A percentile compares a stretch with the other conserved stretches of the same genome.
Evolutionary conservation across 2,329 filamentous ascomycete genomes (phyloP).

Genomic region (Oidium heveae): DNA sequence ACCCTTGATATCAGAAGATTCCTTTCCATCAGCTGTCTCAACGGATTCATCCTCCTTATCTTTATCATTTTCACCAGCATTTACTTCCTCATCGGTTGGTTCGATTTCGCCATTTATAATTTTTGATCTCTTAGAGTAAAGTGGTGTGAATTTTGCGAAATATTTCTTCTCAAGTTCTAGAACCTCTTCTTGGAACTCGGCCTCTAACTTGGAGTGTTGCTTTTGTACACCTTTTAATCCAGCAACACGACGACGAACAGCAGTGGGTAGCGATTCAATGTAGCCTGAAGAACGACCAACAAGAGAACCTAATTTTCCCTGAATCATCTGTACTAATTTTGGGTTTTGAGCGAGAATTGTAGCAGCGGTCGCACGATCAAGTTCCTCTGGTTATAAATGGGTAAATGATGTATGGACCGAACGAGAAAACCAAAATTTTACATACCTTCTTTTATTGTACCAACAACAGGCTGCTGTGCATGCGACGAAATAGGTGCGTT

Average conservation of each 20-base stretch:
- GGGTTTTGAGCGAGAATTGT: constrained; percentile 93
- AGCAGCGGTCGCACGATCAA: constrained; percentile 66
- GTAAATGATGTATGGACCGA: constrained; percentile 7
- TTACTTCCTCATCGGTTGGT: constrained; percentile 67
- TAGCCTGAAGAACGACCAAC: constrained; percentile 93
- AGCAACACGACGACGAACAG: constrained; percentile 77
- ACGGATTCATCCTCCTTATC: constrained; percentile 25
- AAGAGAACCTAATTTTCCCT: constrained; percentile 79
- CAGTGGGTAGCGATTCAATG: constrained; percentile 77
- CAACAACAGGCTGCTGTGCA: constrained; percentile 79
- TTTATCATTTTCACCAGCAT: constrained; percentile 60
- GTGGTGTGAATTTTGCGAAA: constrained; percentile 91
- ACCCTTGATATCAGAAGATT: constrained; percentile 35
- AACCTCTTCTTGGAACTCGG: constrained; percentile 95
- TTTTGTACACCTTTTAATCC: constrained; percentile 97
- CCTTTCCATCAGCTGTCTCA: constrained; percentile 23
- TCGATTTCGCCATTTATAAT: constrained; percentile 77
- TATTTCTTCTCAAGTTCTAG: constrained; percentile 98
- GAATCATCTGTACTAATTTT: constrained; percentile 85
- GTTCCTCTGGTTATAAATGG: constrained; percentile 38
- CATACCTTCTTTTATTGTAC: constrained; percentile 94
- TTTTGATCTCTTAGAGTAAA: constrained; percentile 81
- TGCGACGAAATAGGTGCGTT: constrained; percentile 95
- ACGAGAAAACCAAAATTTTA: constrained; percentile 12
- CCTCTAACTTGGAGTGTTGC: constrained; percentile 94